Evolutionary conservation across 2,329 filamentous ascomycete genomes (phyloP), one percentile per base, ranked within the genome.

Genomic region (Fusarium poae): DNA sequence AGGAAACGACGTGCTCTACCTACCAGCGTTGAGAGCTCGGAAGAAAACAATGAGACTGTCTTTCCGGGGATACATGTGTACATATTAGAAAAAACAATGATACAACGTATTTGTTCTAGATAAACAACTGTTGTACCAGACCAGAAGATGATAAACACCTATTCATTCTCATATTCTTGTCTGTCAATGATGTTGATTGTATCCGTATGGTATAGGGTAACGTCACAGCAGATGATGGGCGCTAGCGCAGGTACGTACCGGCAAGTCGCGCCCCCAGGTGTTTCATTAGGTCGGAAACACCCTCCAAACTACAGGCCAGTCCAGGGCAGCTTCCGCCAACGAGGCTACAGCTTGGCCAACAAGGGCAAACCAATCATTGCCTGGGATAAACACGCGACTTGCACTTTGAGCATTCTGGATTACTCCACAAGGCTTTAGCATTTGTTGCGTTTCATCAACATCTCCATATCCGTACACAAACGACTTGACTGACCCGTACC

Each of bases 391-490:
- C 54, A 70, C 66, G 53, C 67, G 67, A 70, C 53, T 43, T 35
- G 35, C 62, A 67, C 54, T 57, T 51, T 57, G 39, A 40, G 48
- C 48, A 51, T 34, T 51, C 20, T 21, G 23, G 13, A 29, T 27
- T 53, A 48, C 67, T 69, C 67, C 67, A 66, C 62, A 67, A 70
- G 62, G 67, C 67, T 70, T 51, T 45, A 64, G 23, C 50, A 70
- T 67, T 50, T 55, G 49, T 63, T 63, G 67, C 62, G 49, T 57
- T 55, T 53, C 62, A 57, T 56, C 62, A 43, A 55, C 34, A 53
- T 35, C 56, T 43, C 40, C 21, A n/a, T 35, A 39, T 16, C 40
- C 43, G n/a, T 46, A 43, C 46, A 46, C 46, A 46, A 43, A 57
- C 60, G 54, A 55, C 56, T 30, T 55, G 15, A 42, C 39, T 39